Conservation (phyloP, 441 rosid species). For the Geranium incanum region DNA sequence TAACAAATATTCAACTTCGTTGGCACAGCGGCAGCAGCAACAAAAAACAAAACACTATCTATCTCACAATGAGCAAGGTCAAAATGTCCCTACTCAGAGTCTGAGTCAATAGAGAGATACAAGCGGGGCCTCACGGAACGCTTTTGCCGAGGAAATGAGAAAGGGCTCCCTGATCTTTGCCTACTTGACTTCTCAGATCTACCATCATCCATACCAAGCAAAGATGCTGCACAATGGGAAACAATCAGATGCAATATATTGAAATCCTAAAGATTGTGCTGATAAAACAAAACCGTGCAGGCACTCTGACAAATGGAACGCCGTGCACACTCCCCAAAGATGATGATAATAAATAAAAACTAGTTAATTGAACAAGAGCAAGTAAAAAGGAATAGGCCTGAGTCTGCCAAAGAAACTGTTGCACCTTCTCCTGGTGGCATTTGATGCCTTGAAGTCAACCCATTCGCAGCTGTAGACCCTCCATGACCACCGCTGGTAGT, state of each 20-base stretch:
- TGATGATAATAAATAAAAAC: background rate
- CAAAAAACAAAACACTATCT: background rate
- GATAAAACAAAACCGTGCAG: background rate
- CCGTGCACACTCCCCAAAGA: background rate
- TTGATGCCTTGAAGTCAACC: slow-evolving; percentile 47
- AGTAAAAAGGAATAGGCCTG: slow-evolving; percentile 50
- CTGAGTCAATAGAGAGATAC: slow-evolving; percentile 73
- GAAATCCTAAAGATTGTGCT: background rate
- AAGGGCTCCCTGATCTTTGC: slow-evolving; percentile 63
- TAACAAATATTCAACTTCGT: slow-evolving; percentile 1
- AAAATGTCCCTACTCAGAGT: slow-evolving; percentile 44
- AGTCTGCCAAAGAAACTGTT: slow-evolving; percentile 51
- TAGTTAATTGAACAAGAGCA: background rate
- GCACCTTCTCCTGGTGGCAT: slow-evolving; percentile 42
- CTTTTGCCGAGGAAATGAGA: slow-evolving; percentile 74
- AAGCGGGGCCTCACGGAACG: slow-evolving; percentile 77
- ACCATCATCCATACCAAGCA: slow-evolving; percentile 61
- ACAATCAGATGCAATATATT: background rate
- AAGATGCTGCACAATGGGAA: slow-evolving; percentile 37
- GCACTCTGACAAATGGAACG: background rate
- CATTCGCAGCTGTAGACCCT: slow-evolving; percentile 43
- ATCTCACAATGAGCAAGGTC: background rate
- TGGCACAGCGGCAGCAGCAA: background rate
- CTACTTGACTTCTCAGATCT: slow-evolving; percentile 62
- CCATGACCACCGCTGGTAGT: slow-evolving; percentile 35